Conservation (phyloP, 2,329 filamentous ascomycete genomes). For the Domatiomyces catenatus region DNA sequence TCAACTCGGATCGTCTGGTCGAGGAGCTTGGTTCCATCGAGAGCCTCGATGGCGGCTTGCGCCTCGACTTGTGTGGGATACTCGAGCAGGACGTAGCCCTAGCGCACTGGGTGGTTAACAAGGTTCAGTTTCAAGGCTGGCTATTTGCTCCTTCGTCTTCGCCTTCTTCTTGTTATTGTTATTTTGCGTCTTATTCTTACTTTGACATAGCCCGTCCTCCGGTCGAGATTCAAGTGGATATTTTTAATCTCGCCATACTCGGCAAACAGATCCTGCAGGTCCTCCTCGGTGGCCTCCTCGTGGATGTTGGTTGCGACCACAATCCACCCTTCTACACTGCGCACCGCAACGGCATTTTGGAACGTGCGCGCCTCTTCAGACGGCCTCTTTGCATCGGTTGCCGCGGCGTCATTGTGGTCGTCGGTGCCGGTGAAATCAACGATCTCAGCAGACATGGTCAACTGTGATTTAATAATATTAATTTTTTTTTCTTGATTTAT, state of each 20-base stretch:
- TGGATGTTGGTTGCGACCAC: slow-evolving; percentile 55
- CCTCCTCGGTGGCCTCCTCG: slow-evolving; percentile 53
- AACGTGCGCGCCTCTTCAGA: slow-evolving; percentile 29
- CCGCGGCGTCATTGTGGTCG: slow-evolving; percentile 9
- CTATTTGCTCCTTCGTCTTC: no score
- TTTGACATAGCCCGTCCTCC: slow-evolving; percentile 53
- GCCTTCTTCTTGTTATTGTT: no score
- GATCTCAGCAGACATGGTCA: slow-evolving; percentile 36
- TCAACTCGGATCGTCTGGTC: slow-evolving; percentile 52
- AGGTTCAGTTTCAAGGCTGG: no score
- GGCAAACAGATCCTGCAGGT: slow-evolving; percentile 49
- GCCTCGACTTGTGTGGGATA: slow-evolving; percentile 49
- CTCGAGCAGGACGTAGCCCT: slow-evolving; percentile 54
- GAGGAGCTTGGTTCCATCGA: slow-evolving; percentile 45
- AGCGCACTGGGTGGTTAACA: not conserved
- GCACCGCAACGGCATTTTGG: slow-evolving; percentile 40
- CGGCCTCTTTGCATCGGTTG: slow-evolving; percentile 6
- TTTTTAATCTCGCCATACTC: slow-evolving; percentile 55
- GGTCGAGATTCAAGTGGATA: slow-evolving; percentile 49
- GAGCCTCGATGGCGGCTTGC: slow-evolving; percentile 45
- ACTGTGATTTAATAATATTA: no score
- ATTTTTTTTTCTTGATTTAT: no score
- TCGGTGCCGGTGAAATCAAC: slow-evolving; percentile 25
- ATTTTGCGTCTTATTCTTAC: no score
- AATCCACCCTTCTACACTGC: slow-evolving; percentile 56